Base-by-base conservation (phyloP, 2,329 filamentous ascomycete species). In the Aspergillus sp. region DNA sequence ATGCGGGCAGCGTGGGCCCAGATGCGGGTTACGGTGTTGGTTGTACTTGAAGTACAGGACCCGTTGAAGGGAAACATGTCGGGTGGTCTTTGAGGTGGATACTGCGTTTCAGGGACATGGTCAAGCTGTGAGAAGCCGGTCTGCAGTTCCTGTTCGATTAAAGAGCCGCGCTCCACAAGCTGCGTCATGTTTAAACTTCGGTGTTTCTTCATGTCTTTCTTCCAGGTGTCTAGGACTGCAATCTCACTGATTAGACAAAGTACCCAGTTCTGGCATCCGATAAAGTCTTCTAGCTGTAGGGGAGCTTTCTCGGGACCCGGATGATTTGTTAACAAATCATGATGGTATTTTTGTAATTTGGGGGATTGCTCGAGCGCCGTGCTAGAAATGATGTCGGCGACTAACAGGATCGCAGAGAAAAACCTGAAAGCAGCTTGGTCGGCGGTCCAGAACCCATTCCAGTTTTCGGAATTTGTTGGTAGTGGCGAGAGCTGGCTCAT, bases 191-290 rank as follows among this genome's bases (percentile, higher is more conserved):
- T 27, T 23, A 54, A 23, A 6, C n/a, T 31, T 27, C 39, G 33
- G 11, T 35, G 15, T 9, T 31, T 55, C 4, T 52, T 77, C 59
- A 77, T 76, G 21, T 78, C 70, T 62, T 79, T 79, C 70, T 86
- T 87, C 80, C 82, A 85, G 1, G 79, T 76, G 52, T 84, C 79
- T 6, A 88, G 74, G 0, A 76, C 68, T 14, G 84, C 75, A 47
- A 85, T 80, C 19, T 84, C 79, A 12, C 79, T 81, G 44, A 88
- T 77, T n/a, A 79, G 72, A 46, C 82, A 70, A 46, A 87, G 63
- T 1, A 80, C 79, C 82, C 83, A 84, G 67, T 86, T 87, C 45
- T 83, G 74, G 58, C 84, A 77, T 2, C 85, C 85, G 41, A 83
- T 70, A 49, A 84, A 80, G 33, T 81, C 77, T 49, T 82, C 79